Conservation (phyloP, 306 rosid species). For the Glycyrrhiza uralensis region DNA sequence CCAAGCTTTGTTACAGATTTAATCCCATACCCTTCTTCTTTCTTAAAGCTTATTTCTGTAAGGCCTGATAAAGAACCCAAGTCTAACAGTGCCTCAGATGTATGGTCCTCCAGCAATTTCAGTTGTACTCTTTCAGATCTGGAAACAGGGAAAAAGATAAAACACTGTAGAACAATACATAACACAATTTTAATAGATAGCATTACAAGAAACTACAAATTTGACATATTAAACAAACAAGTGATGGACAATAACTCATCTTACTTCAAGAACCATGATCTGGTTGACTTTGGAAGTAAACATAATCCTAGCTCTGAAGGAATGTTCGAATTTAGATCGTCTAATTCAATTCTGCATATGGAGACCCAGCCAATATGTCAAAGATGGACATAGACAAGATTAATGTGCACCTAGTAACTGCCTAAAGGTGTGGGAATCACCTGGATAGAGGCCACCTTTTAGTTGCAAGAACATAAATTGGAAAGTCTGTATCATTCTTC, state of each 20-base stretch:
- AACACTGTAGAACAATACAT: constrained; percentile 20
- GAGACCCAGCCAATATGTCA: constrained; percentile 26
- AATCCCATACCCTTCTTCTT: constrained; percentile 53
- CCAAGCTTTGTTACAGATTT: constrained; percentile 72
- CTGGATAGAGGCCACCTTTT: constrained; percentile 64
- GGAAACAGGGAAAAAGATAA: constrained; percentile 25
- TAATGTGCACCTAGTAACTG: constrained; percentile 8
- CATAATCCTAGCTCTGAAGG: constrained; percentile 67
- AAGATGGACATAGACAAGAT: constrained; percentile 11
- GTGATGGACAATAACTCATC: constrained; percentile 28
- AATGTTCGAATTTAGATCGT: constrained; percentile 40
- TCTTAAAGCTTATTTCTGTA: constrained; percentile 70
- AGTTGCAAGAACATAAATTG: constrained; percentile 60
- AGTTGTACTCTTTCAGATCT: constrained; percentile 74
- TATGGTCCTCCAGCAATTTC: constrained; percentile 56
- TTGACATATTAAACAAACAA: constrained; percentile 11
- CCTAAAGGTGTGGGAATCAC: constrained; percentile 37
- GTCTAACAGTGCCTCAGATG: constrained; percentile 68
- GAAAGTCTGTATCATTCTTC: constrained; percentile 68
- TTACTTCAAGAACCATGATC: constrained; percentile 91
- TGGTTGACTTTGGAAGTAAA: constrained; percentile 64
- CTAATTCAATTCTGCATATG: constrained; percentile 57
- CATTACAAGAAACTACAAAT: constrained; percentile 12
- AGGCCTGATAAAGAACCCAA: constrained; percentile 90
- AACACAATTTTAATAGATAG: constrained; percentile 15